A percentile compares a stretch with the other conserved stretches of the same genome.
Conservation (phyloP, 352 stramenopile genomes). For the Globisporangium spiculum region DNA sequence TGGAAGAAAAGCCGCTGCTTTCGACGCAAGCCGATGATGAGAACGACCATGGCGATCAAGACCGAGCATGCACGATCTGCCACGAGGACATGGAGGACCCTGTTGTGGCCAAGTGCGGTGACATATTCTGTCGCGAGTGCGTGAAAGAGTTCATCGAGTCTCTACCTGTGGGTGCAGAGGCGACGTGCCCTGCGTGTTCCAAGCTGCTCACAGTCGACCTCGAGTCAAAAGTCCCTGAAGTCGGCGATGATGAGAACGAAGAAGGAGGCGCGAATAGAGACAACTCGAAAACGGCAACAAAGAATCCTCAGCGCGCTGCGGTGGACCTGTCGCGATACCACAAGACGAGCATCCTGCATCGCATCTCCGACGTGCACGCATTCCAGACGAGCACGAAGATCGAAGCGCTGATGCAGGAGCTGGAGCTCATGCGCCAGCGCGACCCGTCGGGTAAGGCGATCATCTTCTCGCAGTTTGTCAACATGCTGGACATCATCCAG, state of each 20-base stretch:
- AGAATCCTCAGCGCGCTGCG: conserved; percentile 16
- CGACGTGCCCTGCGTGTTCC: conserved; percentile 77
- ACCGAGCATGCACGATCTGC: conserved; percentile 87
- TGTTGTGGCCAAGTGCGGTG: conserved; percentile 86
- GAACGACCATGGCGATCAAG: conserved; percentile 22
- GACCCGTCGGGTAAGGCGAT: conserved; percentile 97
- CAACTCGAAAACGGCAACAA: conserved; percentile 7
- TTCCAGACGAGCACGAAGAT: conserved; percentile 96
- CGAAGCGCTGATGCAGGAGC: conserved; percentile 96
- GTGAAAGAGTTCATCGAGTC: conserved; percentile 82
- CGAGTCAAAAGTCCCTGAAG: conserved; percentile 21
- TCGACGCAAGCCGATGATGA: conserved; percentile 19
- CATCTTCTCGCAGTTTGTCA: conserved; percentile 98
- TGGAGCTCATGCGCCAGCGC: conserved; percentile 91
- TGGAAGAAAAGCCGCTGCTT: conserved; percentile 67
- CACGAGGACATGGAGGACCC: conserved; percentile 90
- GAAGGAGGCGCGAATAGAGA: conserved; percentile 17
- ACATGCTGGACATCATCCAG: conserved; percentile 99
- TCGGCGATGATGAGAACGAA: conserved; percentile 17
- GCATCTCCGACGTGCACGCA: conserved; percentile 55
- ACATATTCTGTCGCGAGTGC: conserved; percentile 91
- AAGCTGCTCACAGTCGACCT: conserved; percentile 87
- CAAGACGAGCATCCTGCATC: conserved; percentile 67
- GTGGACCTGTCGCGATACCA: conserved; percentile 66
- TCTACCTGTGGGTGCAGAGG: conserved; percentile 48